Percentiles rank a stretch among this genome's conserved stretches.
phyloP scores from a whole-genome alignment of 345 rosid genomes.

The Populus ilicifolia region DNA sequence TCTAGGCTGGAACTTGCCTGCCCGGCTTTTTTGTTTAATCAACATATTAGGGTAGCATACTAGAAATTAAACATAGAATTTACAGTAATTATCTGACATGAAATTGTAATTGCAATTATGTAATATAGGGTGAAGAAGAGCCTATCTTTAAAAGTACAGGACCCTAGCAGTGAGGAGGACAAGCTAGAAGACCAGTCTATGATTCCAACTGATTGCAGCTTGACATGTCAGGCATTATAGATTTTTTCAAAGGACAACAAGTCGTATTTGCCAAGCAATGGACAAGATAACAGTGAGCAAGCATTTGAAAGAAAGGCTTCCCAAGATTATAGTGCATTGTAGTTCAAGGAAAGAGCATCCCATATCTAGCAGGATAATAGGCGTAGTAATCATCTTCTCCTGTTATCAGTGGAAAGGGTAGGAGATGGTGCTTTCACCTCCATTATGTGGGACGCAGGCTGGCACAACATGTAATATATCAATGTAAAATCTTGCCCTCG shows the following conservation, averaged over 20 bases:
- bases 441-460: not conserved
- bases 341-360: not conserved
- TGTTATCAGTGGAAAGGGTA: not conserved
- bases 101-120: not conserved
- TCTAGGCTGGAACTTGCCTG: not conserved
- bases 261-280: not conserved
- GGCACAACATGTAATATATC: not conserved
- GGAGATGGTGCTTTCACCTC: not conserved
- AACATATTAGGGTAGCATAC: not conserved
- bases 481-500: not conserved
- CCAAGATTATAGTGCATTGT: too few relatives aligned
- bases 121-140: slow-evolving; percentile 30
- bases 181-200: not conserved
- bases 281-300: not conserved
- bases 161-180: slow-evolving; percentile 9
- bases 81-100: too few relatives aligned
- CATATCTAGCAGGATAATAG: too few relatives aligned
- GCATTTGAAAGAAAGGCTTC: not conserved
- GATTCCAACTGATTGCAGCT: not conserved
- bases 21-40: not conserved
- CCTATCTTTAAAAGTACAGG: slow-evolving; percentile 9
- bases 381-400: too few relatives aligned
- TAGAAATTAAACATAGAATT: not conserved
- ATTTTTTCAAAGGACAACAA: not conserved
- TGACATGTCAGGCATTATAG: not conserved